Conservation (phyloP, 1,284 basidiomycete species). For the Cutaneotrichosporon spelunceum region DNA sequence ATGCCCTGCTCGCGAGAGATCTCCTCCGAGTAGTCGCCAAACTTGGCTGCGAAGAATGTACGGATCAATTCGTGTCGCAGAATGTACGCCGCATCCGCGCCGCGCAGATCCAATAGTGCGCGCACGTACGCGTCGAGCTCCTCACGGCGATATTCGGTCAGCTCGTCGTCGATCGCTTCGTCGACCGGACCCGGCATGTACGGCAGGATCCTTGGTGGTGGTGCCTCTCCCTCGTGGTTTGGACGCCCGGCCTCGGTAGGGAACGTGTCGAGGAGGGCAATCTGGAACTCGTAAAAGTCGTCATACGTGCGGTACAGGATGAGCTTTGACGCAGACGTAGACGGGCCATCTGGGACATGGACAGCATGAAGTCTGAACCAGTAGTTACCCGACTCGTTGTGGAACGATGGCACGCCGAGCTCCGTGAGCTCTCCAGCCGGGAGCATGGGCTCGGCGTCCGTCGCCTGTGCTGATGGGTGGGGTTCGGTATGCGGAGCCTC, state of each 20-base stretch:
- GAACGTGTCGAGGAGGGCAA: constrained; percentile 77
- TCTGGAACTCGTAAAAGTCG: constrained; percentile 98
- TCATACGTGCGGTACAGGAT: constrained; percentile 94
- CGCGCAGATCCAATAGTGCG: constrained; percentile 67
- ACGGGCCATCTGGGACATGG: constrained; percentile 72
- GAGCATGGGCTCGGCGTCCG: constrained; percentile 52
- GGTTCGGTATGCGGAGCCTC: not conserved
- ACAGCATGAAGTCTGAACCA: constrained; percentile 94
- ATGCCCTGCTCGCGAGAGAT: constrained; percentile 55
- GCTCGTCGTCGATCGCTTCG: constrained; percentile 71
- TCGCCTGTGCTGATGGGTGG: not conserved
- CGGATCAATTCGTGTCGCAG: constrained; percentile 76
- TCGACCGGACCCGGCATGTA: constrained; percentile 93
- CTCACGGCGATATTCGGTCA: constrained; percentile 74
- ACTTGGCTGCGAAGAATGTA: constrained; percentile 78
- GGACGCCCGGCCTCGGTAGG: constrained; percentile 80
- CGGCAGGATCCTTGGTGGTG: constrained; percentile 69
- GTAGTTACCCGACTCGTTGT: constrained; percentile 91
- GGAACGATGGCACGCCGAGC: constrained; percentile 92
- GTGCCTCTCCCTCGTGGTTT: constrained; percentile 44
- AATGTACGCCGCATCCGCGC: constrained; percentile 68
- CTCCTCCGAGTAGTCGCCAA: constrained; percentile 82
- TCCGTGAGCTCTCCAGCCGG: constrained; percentile 79
- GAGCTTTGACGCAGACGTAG: constrained; percentile 69
- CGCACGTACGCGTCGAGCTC: constrained; percentile 88